Base-by-base conservation (phyloP, 2,329 filamentous ascomycete species). In the Ascochyta lentis region DNA sequence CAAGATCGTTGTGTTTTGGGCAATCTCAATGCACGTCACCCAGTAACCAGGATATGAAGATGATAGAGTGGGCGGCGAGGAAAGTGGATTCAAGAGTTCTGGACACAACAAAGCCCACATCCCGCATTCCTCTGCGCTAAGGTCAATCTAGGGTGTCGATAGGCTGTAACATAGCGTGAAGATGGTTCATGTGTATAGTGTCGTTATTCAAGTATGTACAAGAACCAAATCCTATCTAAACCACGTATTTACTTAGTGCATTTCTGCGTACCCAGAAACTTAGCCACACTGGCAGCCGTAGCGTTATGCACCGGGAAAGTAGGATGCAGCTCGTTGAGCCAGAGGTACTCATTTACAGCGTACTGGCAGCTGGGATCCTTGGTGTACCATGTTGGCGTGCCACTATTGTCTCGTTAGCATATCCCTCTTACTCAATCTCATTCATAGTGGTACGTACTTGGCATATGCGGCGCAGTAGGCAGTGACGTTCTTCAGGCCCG, bases 301-400 rank as follows among this genome's bases (percentile, higher is more conserved):
- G 82, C 82, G 47, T 87, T 83, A 60, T 88, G 85, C 49, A 88
- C 80, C 0, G 84, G 80, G 66, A 83, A 86, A 0, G 86, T 88
- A n/a, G 86, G 86, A 66, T 89, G 86, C 60, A 89, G 69, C 35
- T 71, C 78, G 63, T 89, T 88, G 27, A 88, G 74, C 86, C 86
- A 89, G 63, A 88, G 82, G 67, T 88, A 88, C 72, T 88, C 75
- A 65, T 88, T 83, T 3, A 87, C 84, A 0, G 83, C 75, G 40
- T 84, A 70, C 1, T 77, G 76, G 67, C 86, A 88, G 43, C 76
- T 78, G 16, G 67, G 54, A 37, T 74, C 61, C n/a, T 68, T 71
- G 1, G 74, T 75, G 48, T 78, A 74, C 70, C 73, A 76, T 0
- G 60, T 67, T 2, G 74, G 67, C 1, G 77, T 75, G 3, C 76